These are phyloP conservation scores for Backusella westeae DNA, from an alignment of 192 early-diverging fungal genomes.

Conservation along the genomic window DNA sequence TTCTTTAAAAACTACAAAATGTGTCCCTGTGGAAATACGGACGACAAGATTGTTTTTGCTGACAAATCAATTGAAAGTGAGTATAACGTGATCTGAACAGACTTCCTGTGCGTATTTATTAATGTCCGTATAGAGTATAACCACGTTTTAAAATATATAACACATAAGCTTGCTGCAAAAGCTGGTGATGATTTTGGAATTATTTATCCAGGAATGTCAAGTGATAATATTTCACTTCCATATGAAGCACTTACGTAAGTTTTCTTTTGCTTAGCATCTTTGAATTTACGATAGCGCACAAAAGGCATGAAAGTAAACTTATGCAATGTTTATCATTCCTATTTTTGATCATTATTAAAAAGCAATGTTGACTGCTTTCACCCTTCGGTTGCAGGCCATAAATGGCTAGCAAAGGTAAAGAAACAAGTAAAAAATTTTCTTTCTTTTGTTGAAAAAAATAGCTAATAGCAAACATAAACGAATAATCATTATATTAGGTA, in stretches of 20 bases:
- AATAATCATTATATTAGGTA: neutral
- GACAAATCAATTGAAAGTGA: neutral
- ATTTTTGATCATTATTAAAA: neutral
- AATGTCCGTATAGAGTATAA: neutral
- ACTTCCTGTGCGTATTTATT: neutral
- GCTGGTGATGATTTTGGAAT: neutral
- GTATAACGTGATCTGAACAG: neutral
- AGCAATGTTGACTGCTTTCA: neutral
- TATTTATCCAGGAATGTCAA: neutral
- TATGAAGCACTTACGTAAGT: neutral
- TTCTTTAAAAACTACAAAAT: neutral
- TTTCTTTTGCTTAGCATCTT: neutral
- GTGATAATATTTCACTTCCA: neutral
- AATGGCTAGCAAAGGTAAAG: neutral
- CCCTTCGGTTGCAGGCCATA: neutral
- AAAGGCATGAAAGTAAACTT: neutral
- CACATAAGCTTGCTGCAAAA: neutral
- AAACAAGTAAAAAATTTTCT: neutral
- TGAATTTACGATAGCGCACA: neutral
- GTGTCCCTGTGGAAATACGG: neutral
- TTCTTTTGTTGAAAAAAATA: too few relatives aligned
- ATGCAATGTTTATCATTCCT: neutral
- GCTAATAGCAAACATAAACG: neutral
- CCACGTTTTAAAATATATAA: neutral
- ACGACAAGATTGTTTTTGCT: neutral